A percentile compares a stretch with the other conserved stretches of the same genome.
phyloP scores from a whole-genome alignment of 1,284 basidiomycete species.

The Pseudozyma pruni region DNA sequence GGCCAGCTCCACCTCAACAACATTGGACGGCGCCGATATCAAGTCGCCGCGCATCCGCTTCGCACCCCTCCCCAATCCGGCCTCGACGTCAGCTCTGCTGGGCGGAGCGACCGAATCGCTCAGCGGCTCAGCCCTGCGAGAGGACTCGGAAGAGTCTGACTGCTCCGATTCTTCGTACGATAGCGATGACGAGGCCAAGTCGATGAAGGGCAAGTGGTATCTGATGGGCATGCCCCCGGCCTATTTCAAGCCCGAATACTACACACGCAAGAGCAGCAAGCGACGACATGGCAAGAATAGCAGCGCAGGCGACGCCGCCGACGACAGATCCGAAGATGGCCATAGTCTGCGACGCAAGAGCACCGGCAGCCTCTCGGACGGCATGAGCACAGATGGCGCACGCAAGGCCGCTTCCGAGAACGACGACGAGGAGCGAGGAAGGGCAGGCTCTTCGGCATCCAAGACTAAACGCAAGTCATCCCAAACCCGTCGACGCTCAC shows the following conservation, averaged over 20 bases:
- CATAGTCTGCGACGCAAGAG: conserved; percentile 41
- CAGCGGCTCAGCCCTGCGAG: conserved; percentile 5
- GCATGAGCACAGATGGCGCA: conserved; percentile 8
- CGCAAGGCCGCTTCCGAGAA: conserved; percentile 27
- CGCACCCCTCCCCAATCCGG: conserved; percentile 47
- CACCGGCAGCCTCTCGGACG: conserved; percentile 34
- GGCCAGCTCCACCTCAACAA: conserved; percentile 10
- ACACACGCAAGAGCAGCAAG: conserved; percentile 35
- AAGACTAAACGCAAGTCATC: conserved; percentile 34
- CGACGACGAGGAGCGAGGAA: conserved; percentile 46
- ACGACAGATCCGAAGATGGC: conserved; percentile 26
- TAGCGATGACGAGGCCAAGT: conserved; percentile 35
- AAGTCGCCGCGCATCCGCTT: conserved; percentile 53
- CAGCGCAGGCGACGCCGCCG: conserved; percentile 15
- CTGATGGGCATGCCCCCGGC: conserved; percentile 61
- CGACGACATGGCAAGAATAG: conserved; percentile 25
- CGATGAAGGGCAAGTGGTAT: conserved; percentile 59
- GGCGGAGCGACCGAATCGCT: conserved; percentile 5
- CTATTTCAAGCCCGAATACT: conserved; percentile 55
- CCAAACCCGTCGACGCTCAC: conserved; percentile 37
- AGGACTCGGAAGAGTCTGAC: conserved; percentile 36
- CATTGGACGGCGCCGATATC: conserved; percentile 16
- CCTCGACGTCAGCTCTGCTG: conserved; percentile 15
- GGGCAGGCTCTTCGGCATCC: conserved; percentile 12
- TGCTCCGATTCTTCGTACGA: conserved; percentile 37